phyloP scores from a whole-genome alignment of 768 basidiomycete species.

The Boletus rubropictus region DNA sequence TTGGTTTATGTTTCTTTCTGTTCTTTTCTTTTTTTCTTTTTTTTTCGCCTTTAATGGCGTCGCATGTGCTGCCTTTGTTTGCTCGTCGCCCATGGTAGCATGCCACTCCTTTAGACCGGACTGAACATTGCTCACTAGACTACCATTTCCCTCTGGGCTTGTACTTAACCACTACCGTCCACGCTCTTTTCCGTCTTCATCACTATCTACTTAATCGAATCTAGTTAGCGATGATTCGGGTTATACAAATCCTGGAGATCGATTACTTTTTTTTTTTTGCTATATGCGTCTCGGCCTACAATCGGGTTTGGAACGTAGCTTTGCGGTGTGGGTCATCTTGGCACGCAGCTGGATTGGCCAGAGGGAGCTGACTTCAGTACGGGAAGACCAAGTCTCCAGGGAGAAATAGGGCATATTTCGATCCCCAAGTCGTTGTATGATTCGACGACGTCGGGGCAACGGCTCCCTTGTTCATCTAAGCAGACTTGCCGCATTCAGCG shows the following conservation, averaged over 20 bases:
- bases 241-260: conserved; percentile 7
- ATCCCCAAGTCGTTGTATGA: background rate
- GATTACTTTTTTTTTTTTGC: background rate
- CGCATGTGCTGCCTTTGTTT: conserved; percentile 13
- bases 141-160: background rate
- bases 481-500: background rate
- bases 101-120: conserved; percentile 22
- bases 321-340: background rate
- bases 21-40: too few relatives aligned
- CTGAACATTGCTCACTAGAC: conserved; percentile 16
- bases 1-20: background rate
- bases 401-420: background rate
- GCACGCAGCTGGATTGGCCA: too few relatives aligned
- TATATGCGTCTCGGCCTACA: background rate
- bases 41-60: background rate
- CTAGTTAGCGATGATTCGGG: conserved; percentile 21
- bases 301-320: background rate
- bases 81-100: background rate
- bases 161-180: conserved; percentile 1
- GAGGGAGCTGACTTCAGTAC: too few relatives aligned
- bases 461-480: background rate
- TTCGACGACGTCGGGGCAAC: background rate
- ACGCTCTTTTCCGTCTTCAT: conserved; percentile 18
- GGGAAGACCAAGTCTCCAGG: too few relatives aligned
- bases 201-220: conserved; percentile 26